Conservation (phyloP, 306 rosid genomes). For the Vigna unguiculata region DNA sequence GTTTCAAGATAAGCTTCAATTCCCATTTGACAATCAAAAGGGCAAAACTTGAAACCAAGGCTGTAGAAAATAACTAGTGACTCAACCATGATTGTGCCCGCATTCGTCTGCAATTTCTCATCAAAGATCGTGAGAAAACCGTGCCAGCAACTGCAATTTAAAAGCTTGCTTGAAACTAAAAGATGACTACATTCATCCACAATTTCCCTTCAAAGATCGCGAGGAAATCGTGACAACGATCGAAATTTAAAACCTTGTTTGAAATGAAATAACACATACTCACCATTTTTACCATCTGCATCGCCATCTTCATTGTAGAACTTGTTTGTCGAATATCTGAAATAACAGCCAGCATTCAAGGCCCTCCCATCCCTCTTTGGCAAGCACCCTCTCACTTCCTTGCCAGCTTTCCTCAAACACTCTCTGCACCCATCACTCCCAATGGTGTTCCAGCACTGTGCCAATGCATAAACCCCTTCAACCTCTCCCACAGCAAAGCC, state of each 20-base stretch:
- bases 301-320: slow-evolving; percentile 51
- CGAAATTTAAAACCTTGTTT: background rate
- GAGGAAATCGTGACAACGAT: background rate
- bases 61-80: background rate
- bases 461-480: slow-evolving; percentile 69
- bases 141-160: background rate
- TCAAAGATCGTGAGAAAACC: background rate
- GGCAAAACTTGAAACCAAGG: background rate
- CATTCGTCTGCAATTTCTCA: background rate
- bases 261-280: background rate
- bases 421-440: slow-evolving; percentile 54
- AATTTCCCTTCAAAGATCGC: background rate
- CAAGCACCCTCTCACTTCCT: slow-evolving; percentile 51
- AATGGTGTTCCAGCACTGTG: slow-evolving; percentile 83
- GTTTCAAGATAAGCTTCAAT: background rate
- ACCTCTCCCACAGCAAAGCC: slow-evolving; percentile 62
- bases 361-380: slow-evolving; percentile 73
- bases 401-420: slow-evolving; percentile 69
- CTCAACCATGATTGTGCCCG: background rate
- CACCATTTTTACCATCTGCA: slow-evolving; percentile 44
- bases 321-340: slow-evolving; percentile 74
- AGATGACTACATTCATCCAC: background rate
- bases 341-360: slow-evolving; percentile 84
- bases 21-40: background rate
- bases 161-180: background rate